Percentiles rank a stretch among this genome's conserved stretches.
Evolutionary conservation across 306 rosid genomes (phyloP).

Genomic region (Cucurbita argyrosperma): DNA sequence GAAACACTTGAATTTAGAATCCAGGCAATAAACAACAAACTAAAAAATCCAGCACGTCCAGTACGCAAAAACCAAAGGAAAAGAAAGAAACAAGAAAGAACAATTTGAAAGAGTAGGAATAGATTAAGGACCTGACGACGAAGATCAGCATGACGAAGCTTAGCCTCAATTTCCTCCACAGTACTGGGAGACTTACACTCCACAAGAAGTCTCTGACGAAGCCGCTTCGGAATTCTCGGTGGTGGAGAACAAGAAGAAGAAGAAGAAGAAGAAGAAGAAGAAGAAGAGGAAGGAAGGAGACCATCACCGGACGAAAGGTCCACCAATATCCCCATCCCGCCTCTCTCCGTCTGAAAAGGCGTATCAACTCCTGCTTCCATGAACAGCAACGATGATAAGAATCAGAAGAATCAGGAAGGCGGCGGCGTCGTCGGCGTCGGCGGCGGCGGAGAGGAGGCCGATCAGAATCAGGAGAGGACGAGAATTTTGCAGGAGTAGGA

Average conservation of each 20-base stretch:
- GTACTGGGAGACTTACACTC: conserved; percentile 65
- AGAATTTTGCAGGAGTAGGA: not conserved
- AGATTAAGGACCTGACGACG: conserved; percentile 65
- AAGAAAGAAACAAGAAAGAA: not conserved
- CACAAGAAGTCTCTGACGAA: conserved; percentile 46
- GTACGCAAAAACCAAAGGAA: not conserved
- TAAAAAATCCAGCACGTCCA: not conserved
- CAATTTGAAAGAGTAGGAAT: not conserved
- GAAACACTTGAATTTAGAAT: not conserved
- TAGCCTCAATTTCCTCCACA: conserved; percentile 74
- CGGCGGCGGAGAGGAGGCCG: not conserved
- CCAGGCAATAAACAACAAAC: not conserved
- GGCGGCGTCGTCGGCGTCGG: too few species aligned
- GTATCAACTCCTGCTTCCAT: conserved; percentile 46
- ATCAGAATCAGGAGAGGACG: not conserved
- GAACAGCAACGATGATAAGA: not conserved
- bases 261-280: conserved; percentile 31
- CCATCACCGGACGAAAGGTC: conserved; percentile 29
- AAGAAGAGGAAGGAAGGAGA: conserved; percentile 20
- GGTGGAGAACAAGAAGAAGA: conserved; percentile 17
- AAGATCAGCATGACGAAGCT: conserved; percentile 75
- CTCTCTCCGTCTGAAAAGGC: conserved; percentile 19
- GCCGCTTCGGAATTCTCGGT: conserved; percentile 56
- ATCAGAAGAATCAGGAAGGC: not conserved
- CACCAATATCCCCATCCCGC: conserved; percentile 26